Evolutionary conservation across 1,284 basidiomycete genomes (phyloP), one percentile per base, ranked within the genome.

Genomic region (Exobasidium rhododendri): DNA sequence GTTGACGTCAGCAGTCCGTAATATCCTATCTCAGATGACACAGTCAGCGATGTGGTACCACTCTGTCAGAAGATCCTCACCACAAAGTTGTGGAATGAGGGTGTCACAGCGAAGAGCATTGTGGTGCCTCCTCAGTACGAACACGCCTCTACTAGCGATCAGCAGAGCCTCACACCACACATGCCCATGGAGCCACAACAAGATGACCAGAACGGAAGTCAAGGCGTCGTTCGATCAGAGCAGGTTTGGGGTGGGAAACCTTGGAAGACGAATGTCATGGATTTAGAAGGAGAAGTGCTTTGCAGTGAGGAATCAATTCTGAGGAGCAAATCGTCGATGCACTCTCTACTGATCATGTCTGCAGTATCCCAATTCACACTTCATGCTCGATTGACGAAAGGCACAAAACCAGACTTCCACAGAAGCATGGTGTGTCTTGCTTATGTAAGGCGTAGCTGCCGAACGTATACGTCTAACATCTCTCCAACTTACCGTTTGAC

Each of bases 371-470:
- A 78, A 43, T 78, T 78, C 55, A 78, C 77, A 1, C 61, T 78
- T 28, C 69, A 74, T 35, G 77, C 77, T 7, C 62, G 69, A 6
- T 70, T 73, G 2, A 65, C 63, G 44, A 77, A 78, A 60, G 77
- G 77, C 0, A 76, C 75, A 22, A 75, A 75, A 43, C 77, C 77
- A 7, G 77, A 78, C 62, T 78, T 78, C 29, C 77, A 78, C 56
- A 51, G 64, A 3, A 70, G 73, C 5, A 77, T 75, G 70, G 35
- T 40, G 35, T 10, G 35, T 40, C 7, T 40, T n/a, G n/a, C n/a
- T n/a, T n/a, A n/a, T n/a, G n/a, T n/a, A n/a, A n/a, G n/a, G n/a
- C n/a, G n/a, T n/a, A n/a, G n/a, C n/a, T n/a, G n/a, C n/a, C n/a
- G n/a, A n/a, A n/a, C n/a, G n/a, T n/a, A n/a, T n/a, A n/a, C n/a